Evolutionary conservation across 2,329 filamentous ascomycete genomes (phyloP), one percentile per base, ranked within the genome.

Genomic region (Epichloe scottii): DNA sequence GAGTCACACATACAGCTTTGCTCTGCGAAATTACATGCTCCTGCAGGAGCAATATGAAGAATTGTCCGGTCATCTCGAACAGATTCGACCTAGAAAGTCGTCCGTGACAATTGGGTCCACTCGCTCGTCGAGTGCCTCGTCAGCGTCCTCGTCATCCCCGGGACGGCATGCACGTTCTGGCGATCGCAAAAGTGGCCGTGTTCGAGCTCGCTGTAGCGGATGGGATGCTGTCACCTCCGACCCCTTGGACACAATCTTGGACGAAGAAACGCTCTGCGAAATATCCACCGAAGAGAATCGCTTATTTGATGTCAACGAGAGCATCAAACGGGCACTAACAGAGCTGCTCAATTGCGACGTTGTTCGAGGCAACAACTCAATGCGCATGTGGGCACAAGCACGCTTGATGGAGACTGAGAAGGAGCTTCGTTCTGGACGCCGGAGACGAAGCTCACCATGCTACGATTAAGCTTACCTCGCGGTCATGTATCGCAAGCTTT

Each of bases 351-450:
- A 81, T 65, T 81, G 76, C 63, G 73, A 77, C 23, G 66, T 71
- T 38, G 75, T 79, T 15, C 74, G 77, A 41, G 64, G 62, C 44
- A 75, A 80, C 53, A 64, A 66, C 30, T 66, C 69, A 1, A 74
- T 78, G 60, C 75, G 78, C 46, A 77, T 71, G 53, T 81, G 76
- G 74, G 75, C 81, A 35, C 78, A 81, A 62, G 70, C 73, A 19
- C 68, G 77, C 14, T 66, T 82, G 26, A 74, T 82, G 73, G 76
- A 81, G 57, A 79, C 78, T 19, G 78, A 82, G 59, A 74, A 75
- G 58, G 77, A 81, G 57, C 64, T 81, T 51, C 72, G 77, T 34
- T 74, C 71, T 8, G 74, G 76, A 37, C 68, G 77, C 47, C 68
- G 77, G 56, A 65, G 75, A 54, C 68, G 74, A 46, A 73, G 72